phyloP scores from a whole-genome alignment of 2,329 filamentous ascomycete species.

The Plectosphaerella plurivora region DNA sequence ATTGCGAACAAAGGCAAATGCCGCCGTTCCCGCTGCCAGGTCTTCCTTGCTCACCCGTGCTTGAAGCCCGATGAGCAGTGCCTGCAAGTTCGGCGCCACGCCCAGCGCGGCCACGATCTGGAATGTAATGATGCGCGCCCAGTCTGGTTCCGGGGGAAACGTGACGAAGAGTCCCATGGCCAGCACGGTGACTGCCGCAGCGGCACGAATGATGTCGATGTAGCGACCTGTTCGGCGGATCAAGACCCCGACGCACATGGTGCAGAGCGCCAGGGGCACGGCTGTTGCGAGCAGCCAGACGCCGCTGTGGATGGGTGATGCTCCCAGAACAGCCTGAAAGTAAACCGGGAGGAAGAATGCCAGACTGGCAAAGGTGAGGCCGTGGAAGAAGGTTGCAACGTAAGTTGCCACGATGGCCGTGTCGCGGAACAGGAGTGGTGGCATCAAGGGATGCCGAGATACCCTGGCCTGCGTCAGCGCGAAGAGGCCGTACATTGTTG shows the following conservation, averaged over 20 bases:
- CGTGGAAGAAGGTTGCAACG: constrained; percentile 65
- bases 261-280: constrained; percentile 60
- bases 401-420: constrained; percentile 64
- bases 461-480: constrained; percentile 67
- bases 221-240: constrained; percentile 66
- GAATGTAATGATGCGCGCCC: constrained; percentile 54
- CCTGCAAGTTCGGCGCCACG: constrained; percentile 65
- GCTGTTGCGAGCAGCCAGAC: constrained; percentile 71
- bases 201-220: constrained; percentile 53
- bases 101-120: constrained; percentile 61
- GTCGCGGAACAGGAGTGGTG: constrained; percentile 63
- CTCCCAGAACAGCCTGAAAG: constrained; percentile 71
- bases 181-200: constrained; percentile 55
- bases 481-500: constrained; percentile 60
- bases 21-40: constrained; percentile 64
- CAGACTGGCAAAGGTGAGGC: constrained; percentile 71
- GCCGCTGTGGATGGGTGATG: constrained; percentile 65
- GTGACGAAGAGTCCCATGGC: constrained; percentile 62
- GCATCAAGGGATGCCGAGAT: constrained; percentile 75
- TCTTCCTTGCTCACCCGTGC: constrained; percentile 56
- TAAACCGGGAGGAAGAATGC: constrained; percentile 82
- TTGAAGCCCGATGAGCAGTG: constrained; percentile 64
- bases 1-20: constrained; percentile 64
- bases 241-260: constrained; percentile 50
- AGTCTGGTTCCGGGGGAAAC: constrained; percentile 51